Base-by-base conservation (phyloP, 352 stramenopile genomes). In the Phytophthora cajani region DNA sequence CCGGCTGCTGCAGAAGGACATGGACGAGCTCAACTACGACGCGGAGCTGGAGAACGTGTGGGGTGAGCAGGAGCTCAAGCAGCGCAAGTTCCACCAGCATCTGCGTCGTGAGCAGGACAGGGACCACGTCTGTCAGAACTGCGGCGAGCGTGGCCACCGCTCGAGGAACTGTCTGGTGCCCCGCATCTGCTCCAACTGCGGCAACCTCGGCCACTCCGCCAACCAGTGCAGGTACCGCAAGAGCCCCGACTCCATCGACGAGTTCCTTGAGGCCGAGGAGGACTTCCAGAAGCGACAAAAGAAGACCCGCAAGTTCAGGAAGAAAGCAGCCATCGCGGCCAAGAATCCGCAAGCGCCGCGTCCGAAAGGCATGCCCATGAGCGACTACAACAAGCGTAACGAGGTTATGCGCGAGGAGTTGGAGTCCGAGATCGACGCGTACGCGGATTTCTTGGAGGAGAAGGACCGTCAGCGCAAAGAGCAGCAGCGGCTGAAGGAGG, bases 131-230 rank as follows among this genome's bases (percentile, higher is more conserved):
- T 95, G 88, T 66, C 76, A 66, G 30, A 95, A 95, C 64, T 95
- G 88, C 70, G 88, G 88, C 21, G 85, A 95, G 67, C 81, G 58
- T 2, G 88, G 88, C 16, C 88, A 95, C 66, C 72, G 89, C 17
- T 54, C 81, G 16, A 75, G 74, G 58, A 90, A 93, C 76, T 95
- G 88, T 52, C 70, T 92, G 58, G 64, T 95, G 47, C 88, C 88
- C 5, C 62, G 74, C 51, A 93, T 95, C 74, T 95, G 88, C 79
- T 83, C 80, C 54, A 90, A 90, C 68, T 95, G 88, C 58, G 88
- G 88, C 52, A 87, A 82, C 47, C 69, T 95, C 14, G 87, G 86
- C 40, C 88, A 95, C 69, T 67, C 65, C 23, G 64, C 65, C 23
- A 53, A 54, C 62, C 74, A 91, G 54, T 95, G 88, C 71, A 77